Base-by-base conservation (phyloP, 2,329 filamentous ascomycete species). In the Microcyclosporella mali region DNA sequence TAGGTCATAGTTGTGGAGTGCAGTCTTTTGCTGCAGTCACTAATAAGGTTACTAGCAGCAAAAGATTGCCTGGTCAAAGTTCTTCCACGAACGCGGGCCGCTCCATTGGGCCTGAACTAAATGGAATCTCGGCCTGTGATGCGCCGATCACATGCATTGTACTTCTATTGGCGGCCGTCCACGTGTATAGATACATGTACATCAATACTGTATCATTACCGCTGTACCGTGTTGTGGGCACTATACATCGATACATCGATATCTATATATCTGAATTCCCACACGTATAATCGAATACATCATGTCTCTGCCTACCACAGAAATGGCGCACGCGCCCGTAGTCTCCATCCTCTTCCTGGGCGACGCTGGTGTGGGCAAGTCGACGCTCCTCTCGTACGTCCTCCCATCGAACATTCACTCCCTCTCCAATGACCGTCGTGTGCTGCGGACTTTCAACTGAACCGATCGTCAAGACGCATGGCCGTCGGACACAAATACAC, bases 301-400 rank as follows among this genome's bases (percentile, higher is more conserved):
- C 21, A 25, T 25, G 21, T 25, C 31, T 16, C 32, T 40, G 2
- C 41, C 41, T 15, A 40, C 36, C 21, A 29, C 19, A 6, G 36
- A 44, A 28, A 40, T 49, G 43, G 43, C 37, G 33, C 47, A 55
- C 6, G 40, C 51, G n/a, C 66, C 66, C 16, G 62, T 67, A 31
- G 57, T 75, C 29, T 69, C 65, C 17, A 70, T 82, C 37, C 67
- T 82, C 6, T 64, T 82, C 12, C 66, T 82, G 2, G 78, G 78
- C 40, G 78, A 81, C 45, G 57, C 70, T 29, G 75, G 73, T 38
- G 76, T 78, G 34, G 78, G 78, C 44, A 82, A 81, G 62, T 77
- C 78, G 38, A 78, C 75, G 8, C 81, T 82, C 49, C 62, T 82
- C 48, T 77, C 77, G 75, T 80, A 67, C 60, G 75, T 72, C 40